Conservation (phyloP, 2,329 filamentous ascomycete species). For the Neonectria coccinea region DNA sequence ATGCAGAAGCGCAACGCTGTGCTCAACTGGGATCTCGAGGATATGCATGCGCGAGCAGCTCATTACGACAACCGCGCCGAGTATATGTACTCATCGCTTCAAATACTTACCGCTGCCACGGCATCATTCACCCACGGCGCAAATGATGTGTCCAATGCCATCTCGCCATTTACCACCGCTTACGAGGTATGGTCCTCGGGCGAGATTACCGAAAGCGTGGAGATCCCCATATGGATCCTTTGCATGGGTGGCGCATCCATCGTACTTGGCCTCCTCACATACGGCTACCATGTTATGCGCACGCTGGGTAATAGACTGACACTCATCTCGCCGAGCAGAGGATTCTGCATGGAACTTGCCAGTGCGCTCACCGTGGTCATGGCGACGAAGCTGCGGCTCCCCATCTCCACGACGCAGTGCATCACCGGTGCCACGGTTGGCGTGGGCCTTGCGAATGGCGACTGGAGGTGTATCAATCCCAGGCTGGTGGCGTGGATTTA, state of each 20-base stretch:
- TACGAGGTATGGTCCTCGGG: constrained; percentile 63
- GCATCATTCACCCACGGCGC: constrained; percentile 68
- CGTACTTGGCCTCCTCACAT: constrained; percentile 69
- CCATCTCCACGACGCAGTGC: constrained; percentile 66
- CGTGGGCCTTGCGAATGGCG: constrained; percentile 64
- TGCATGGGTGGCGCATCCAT: constrained; percentile 61
- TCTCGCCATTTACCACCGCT: constrained; percentile 64
- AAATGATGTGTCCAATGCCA: constrained; percentile 66
- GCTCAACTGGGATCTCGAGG: constrained; percentile 60
- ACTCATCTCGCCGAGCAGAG: constrained; percentile 64
- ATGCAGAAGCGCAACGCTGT: constrained; percentile 60
- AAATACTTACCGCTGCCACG: constrained; percentile 64
- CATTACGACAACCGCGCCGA: constrained; percentile 67
- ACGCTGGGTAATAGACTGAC: constrained; percentile 68
- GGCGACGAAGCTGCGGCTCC: constrained; percentile 63
- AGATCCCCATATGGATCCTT: constrained; percentile 63
- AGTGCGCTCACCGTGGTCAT: constrained; percentile 66
- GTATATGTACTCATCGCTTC: constrained; percentile 62
- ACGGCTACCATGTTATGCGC: constrained; percentile 73
- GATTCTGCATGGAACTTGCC: constrained; percentile 64
- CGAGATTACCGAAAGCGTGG: constrained; percentile 49
- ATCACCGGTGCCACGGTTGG: constrained; percentile 64
- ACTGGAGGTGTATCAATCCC: constrained; percentile 62
- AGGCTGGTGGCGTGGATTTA: constrained; percentile 61
- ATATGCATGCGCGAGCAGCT: constrained; percentile 61